Evolutionary conservation across 2,329 filamentous ascomycete genomes (phyloP), one percentile per base, ranked within the genome.

Genomic region (Mycogone perniciosa): DNA sequence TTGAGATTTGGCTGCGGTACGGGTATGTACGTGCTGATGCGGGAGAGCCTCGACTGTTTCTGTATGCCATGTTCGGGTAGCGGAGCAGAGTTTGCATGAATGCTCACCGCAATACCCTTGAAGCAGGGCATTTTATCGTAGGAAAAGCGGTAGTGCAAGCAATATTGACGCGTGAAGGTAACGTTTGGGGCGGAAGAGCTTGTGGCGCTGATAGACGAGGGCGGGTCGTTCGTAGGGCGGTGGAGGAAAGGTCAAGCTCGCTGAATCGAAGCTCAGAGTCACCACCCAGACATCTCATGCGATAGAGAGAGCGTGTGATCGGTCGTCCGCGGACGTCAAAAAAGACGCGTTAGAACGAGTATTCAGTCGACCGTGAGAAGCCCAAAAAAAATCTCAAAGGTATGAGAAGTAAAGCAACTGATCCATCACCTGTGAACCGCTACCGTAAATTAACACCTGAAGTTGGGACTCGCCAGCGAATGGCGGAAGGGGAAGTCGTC

Each of bases 51-150:
- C 52, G 89, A 90, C 71, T 96, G 89, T 67, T 90, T 93, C 74
- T 97, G 92, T 61, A 97, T 87, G 63, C 91, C 92, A 74, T 95
- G 86, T 73, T 99, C 93, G 56, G 90, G 79, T 59, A 99, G 82
- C 59, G 93, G 91, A 60, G 89, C 76, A 56, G 79, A 80, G 66
- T 85, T 84, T 52, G 82, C 81, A 74, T 99, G 93, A 69, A 97
- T 95, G 80, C 89, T 95, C 68, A 97, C 92, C 63, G 93, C 92
- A 73, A 99, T 90, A 72, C 93, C 93, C 77, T 97, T 95, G 77
- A 97, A 99, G 82, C 91, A 97, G 76, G 93, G 93, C 93, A 83
- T 83, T 35, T 42, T 51, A 37, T 30, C 66, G 66, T 79, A 65
- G 64, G 58, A 58, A 53, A 51, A 55, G 42, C 34, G 34, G 13